These are phyloP conservation scores for Phymatotrichopsis omnivora DNA, from an alignment of 2,329 filamentous ascomycete genomes.

Conservation along the genomic window DNA sequence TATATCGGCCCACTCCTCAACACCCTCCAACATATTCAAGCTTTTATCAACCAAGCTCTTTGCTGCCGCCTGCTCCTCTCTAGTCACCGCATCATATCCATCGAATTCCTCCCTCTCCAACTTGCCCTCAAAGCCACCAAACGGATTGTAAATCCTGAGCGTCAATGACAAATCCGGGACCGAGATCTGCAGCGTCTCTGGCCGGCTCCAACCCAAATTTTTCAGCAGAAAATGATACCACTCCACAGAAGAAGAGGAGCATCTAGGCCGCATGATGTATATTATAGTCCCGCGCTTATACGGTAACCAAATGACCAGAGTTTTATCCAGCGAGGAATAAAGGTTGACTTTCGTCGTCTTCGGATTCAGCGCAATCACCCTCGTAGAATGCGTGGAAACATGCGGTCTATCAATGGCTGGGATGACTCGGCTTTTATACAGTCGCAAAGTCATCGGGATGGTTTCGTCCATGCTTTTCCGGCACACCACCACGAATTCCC, in stretches of 20 bases:
- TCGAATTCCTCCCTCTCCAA: slow-evolving; percentile 41
- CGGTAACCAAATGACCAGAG: slow-evolving; percentile 52
- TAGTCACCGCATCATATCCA: slow-evolving; percentile 38
- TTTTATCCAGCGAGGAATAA: slow-evolving; percentile 57
- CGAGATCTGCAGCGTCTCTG: slow-evolving; percentile 48
- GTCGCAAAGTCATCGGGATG: slow-evolving; percentile 47
- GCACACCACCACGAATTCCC: slow-evolving; percentile 53
- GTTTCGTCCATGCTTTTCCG: slow-evolving; percentile 47
- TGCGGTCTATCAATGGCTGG: slow-evolving; percentile 47
- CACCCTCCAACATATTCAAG: slow-evolving; percentile 47
- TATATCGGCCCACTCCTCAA: slow-evolving; percentile 50
- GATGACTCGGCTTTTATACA: slow-evolving; percentile 51
- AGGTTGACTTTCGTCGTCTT: slow-evolving; percentile 50
- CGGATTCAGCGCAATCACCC: slow-evolving; percentile 47
- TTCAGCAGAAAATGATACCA: slow-evolving; percentile 58
- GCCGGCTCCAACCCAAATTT: slow-evolving; percentile 48
- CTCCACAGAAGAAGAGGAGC: slow-evolving; percentile 52
- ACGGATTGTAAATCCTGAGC: slow-evolving; percentile 50
- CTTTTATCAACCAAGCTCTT: slow-evolving; percentile 47
- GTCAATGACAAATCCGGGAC: slow-evolving; percentile 54
- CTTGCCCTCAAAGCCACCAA: slow-evolving; percentile 39
- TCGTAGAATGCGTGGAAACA: slow-evolving; percentile 45
- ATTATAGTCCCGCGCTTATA: slow-evolving; percentile 47
- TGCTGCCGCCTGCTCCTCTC: slow-evolving; percentile 47
- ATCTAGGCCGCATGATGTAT: slow-evolving; percentile 52